Percentiles rank a stretch among this genome's conserved stretches.
These are phyloP conservation scores for Amphicarpaea edgeworthii DNA, from an alignment of 306 rosid genomes.

Conservation along the genomic window DNA sequence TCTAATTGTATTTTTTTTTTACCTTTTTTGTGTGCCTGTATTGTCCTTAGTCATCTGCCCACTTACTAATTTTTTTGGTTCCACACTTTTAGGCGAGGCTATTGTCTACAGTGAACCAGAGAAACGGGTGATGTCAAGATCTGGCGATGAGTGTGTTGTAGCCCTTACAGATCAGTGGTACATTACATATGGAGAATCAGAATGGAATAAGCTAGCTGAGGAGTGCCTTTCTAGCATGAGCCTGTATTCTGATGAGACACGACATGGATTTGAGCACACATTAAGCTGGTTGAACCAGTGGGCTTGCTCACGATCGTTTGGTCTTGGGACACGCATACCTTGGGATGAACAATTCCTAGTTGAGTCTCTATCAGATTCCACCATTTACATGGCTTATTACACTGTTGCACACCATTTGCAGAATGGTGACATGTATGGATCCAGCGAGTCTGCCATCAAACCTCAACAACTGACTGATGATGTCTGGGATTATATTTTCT, in stretches of 20 bases:
- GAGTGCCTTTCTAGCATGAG: constrained; percentile 78
- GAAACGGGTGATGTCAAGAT: constrained; percentile 82
- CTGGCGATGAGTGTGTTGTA: constrained; percentile 95
- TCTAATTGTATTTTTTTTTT: neutral
- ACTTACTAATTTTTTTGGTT: neutral
- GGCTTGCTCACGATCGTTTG: constrained; percentile 98
- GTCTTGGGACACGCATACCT: constrained; percentile 94
- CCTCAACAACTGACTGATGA: constrained; percentile 87
- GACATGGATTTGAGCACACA: constrained; percentile 93
- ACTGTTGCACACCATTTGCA: constrained; percentile 82
- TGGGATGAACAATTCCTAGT: constrained; percentile 91
- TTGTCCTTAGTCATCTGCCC: neutral
- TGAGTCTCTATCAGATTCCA: constrained; percentile 92
- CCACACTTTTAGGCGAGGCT: constrained; percentile 61
- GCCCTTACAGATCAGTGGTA: constrained; percentile 99
- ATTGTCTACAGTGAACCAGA: constrained; percentile 89
- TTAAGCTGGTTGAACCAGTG: constrained; percentile 90
- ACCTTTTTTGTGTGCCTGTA: neutral
- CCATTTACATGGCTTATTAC: constrained; percentile 96
- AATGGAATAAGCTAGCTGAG: constrained; percentile 83
- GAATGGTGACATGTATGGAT: constrained; percentile 75
- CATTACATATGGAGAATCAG: constrained; percentile 82
- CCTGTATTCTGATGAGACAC: constrained; percentile 77
- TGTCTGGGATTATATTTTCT: constrained; percentile 85
- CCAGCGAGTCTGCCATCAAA: constrained; percentile 57